Percentiles rank a stretch among this genome's conserved stretches.
Conservation (phyloP, 2,329 filamentous ascomycete species). For the Fusarium mundagurra region DNA sequence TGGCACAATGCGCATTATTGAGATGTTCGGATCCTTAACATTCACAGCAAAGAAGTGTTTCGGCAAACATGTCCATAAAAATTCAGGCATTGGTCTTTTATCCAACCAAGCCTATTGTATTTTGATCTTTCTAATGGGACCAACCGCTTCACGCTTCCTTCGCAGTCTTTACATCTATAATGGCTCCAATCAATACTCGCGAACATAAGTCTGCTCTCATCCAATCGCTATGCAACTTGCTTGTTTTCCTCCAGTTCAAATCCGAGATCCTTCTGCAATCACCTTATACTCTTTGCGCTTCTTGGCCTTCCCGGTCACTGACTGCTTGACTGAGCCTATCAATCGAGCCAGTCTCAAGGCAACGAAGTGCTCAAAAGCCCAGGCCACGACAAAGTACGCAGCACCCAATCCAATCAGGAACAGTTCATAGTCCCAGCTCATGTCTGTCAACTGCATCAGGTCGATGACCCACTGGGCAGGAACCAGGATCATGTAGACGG, state of each 20-base stretch:
- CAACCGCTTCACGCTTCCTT: background rate
- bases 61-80: background rate
- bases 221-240: background rate
- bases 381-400: conserved; percentile 74
- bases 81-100: background rate
- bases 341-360: conserved; percentile 75
- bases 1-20: background rate
- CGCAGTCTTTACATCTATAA: conserved; percentile 1
- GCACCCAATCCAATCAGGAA: conserved; percentile 77
- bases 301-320: conserved; percentile 71
- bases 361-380: conserved; percentile 75
- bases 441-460: conserved; percentile 86
- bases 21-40: background rate
- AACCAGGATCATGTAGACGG: conserved; percentile 81
- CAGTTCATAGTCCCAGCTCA: conserved; percentile 76
- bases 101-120: background rate
- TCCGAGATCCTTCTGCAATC: conserved; percentile 67
- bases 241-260: background rate
- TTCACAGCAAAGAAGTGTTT: background rate
- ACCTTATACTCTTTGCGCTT: conserved; percentile 89
- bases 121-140: background rate
- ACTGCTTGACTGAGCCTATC: conserved; percentile 70
- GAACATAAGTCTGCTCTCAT: background rate
- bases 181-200: background rate
- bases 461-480: conserved; percentile 74